Evolutionary conservation across 2,329 filamentous ascomycete species (phyloP), one percentile per base, ranked within the genome.

Genomic region (Colletotrichum musicola): DNA sequence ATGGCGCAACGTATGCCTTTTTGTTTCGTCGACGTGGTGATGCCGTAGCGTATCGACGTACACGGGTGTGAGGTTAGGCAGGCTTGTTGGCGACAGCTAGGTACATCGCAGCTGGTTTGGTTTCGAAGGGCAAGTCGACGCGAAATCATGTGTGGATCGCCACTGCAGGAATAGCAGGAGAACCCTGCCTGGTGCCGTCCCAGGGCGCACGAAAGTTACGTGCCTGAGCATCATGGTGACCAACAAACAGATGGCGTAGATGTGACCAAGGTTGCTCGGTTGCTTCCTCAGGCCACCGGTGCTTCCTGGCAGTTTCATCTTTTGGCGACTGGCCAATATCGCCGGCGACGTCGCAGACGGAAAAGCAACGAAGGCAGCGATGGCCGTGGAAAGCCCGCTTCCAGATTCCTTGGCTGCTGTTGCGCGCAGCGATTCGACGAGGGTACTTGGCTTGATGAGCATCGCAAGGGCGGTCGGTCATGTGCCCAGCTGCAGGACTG

Each of bases 401-500:
- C 16, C 20, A 38, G 38, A 20, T 18, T 27, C 47, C 64, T 64
- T 67, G 64, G 59, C 50, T 54, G 22, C 5, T 18, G 51, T 51
- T 27, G 9, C 38, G 46, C 53, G 49, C 50, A 16, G n/a, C 44
- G 60, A 58, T 56, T 63, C 53, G 38, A 64, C 35, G 44, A 63
- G 18, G 27, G 50, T 12, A 22, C 3, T n/a, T 22, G 13, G 6
- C 7, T 25, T n/a, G 13, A 22, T n/a, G 22, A 16, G 22, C 12
- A 16, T 18, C 7, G 42, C 7, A 57, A 47, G 18, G 35, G 38
- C 9, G 46, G 46, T 64, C 9, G 46, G 46, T 64, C 59, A 67
- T 67, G 64, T 63, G 64, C 51, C 59, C n/a, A 40, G 44, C n/a
- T 53, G 64, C 59, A 51, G 40, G 46, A 46, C 46, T 35, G 50